Base-by-base conservation (phyloP, 129 eudicot genomes). In the Flaveria robusta region DNA sequence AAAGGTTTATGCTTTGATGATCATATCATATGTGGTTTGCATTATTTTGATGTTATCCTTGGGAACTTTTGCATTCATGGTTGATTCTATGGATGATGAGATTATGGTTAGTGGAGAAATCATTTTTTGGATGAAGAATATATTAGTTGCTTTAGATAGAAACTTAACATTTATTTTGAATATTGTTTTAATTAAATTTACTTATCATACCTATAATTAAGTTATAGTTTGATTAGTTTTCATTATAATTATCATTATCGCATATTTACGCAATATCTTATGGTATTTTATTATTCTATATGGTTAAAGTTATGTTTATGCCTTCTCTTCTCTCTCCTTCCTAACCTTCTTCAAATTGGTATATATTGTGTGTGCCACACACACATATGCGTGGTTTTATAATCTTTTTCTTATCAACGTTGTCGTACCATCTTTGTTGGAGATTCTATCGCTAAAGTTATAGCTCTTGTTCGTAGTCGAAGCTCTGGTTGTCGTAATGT, bases 1-100 rank as follows among this genome's bases (percentile, higher is more conserved):
- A 79, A 79, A 79, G 60, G 43, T 72, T 71, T 37, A 72, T 79
- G 78, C 83, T 79, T 79, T 72, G 58, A 79, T 72, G 74, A 50
- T 79, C 68, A 62, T 79, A 66, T 79, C 83, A 64, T 72, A 46
- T 71, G 83, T 79, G 72, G 74, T 54, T 72, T 50, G 66, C 65
- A 47, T 79, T 79, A 62, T 6, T 43, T 72, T 34, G 66, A 55
- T 71, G 63, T 71, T 79, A 73, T 79, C 45, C 68, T 64, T 79
- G 37, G 73, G 24, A 45, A 50, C 67, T 63, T 54, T 58, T 71
- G 77, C 49, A 71, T 63, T 64, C 50, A 14, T 46, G 65, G 70
- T 46, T 79, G 83, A 79, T 63, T 63, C 58, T 39, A 14, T 46
- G 65, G 70, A 60, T 79, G 83, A 79, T 63, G 71, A 79, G 83